Conservation (phyloP, 73 alveolate genomes). For the Paramecium octaurelia region DNA sequence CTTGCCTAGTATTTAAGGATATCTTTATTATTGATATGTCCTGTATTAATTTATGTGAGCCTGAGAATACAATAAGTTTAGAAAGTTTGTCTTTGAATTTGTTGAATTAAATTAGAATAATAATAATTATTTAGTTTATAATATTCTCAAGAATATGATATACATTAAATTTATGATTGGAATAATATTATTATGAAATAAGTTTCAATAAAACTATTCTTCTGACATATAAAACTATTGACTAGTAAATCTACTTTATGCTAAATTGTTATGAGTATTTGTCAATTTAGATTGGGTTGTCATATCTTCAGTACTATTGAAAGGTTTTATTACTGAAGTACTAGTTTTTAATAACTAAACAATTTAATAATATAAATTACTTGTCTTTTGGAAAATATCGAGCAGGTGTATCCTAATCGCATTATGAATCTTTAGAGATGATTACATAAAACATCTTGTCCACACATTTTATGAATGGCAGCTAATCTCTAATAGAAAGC, state of each 20-base stretch:
- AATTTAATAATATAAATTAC: not conserved
- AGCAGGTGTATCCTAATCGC: constrained; percentile 27
- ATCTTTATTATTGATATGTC: not conserved
- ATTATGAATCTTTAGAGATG: constrained; percentile 20
- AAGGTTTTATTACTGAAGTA: not conserved
- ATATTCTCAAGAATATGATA: not conserved
- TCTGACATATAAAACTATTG: not conserved
- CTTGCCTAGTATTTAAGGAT: not conserved
- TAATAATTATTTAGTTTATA: not conserved
- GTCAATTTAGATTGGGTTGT: not conserved
- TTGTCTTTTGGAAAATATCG: not conserved
- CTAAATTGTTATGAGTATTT: not conserved
- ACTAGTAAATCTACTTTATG: not conserved
- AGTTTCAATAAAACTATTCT: not conserved
- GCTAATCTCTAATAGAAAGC: constrained; percentile 6
- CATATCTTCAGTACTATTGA: not conserved
- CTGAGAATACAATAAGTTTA: not conserved
- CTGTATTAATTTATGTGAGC: not conserved
- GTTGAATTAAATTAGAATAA: not conserved
- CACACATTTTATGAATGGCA: constrained; percentile 10
- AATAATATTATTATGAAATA: not conserved
- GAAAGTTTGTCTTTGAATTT: not conserved
- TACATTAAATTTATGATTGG: not conserved
- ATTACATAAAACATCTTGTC: not conserved
- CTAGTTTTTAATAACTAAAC: not conserved